A percentile compares a stretch with the other conserved stretches of the same genome.
Conservation (phyloP, 352 stramenopile species). For the Phytophthora melonis region DNA sequence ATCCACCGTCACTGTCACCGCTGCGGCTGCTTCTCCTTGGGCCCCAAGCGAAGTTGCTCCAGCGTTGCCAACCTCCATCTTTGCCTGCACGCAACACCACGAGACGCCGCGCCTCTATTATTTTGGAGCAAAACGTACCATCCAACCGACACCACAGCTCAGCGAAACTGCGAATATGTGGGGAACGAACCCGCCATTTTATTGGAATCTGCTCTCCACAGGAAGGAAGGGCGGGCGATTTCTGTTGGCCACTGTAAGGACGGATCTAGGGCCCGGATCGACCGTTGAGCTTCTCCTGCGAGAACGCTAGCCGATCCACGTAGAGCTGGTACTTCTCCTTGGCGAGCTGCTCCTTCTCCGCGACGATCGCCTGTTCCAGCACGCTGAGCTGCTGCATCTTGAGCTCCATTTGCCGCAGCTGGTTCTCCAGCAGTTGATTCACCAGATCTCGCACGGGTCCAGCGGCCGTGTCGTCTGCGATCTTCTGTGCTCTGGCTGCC, state of each 20-base stretch:
- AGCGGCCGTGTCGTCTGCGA: slow-evolving; percentile 53
- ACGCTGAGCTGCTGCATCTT: slow-evolving; percentile 80
- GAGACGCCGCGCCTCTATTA: slow-evolving; percentile 23
- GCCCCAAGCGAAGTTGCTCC: background rate
- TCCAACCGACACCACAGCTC: slow-evolving; percentile 17
- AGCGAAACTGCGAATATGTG: background rate
- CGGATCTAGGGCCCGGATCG: slow-evolving; percentile 3
- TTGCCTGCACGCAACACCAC: background rate
- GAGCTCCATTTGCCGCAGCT: slow-evolving; percentile 81
- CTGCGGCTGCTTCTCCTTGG: slow-evolving; percentile 2
- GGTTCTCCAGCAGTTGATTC: slow-evolving; percentile 68
- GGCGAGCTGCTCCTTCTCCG: slow-evolving; percentile 68
- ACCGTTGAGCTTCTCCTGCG: slow-evolving; percentile 60
- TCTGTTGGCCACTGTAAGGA: background rate
- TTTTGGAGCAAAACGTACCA: slow-evolving; percentile 23
- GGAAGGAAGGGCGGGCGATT: background rate
- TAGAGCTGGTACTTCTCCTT: slow-evolving; percentile 80
- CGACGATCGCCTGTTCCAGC: slow-evolving; percentile 59
- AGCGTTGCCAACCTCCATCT: slow-evolving; percentile 10
- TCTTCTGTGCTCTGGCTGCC: slow-evolving; percentile 56
- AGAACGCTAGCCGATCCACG: slow-evolving; percentile 71
- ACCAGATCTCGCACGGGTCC: slow-evolving; percentile 63
- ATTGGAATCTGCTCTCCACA: background rate
- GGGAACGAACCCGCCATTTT: background rate
- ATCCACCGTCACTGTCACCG: slow-evolving; percentile 1